Evolutionary conservation across 2,329 filamentous ascomycete genomes (phyloP), one percentile per base, ranked within the genome.

Genomic region (Drechslerella coelobrocha): DNA sequence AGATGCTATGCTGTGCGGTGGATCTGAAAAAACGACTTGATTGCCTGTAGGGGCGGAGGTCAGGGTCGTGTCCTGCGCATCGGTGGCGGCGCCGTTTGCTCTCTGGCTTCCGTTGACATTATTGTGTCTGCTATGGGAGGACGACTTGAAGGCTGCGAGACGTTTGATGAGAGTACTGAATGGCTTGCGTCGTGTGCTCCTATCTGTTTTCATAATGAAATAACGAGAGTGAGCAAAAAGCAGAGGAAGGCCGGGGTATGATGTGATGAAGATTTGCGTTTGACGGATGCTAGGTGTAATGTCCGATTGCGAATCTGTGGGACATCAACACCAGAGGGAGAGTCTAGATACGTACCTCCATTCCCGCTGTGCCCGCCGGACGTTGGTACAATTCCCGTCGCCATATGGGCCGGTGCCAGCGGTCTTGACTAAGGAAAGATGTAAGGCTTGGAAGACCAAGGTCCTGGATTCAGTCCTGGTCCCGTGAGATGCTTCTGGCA

Each of bases 91-190:
- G 57, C 47, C 63, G 50, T 37, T 57, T 48, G 61, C 26, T 43
- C 50, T 43, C 57, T 54, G 31, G 24, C 31, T 54, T 73, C 82
- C 81, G 77, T 81, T 82, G 52, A 75, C 77, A 68, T 74, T 77
- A 73, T 72, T 76, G 72, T 78, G 78, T 14, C 82, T 79, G 69
- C 86, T 83, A 73, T 84, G 86, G 29, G 88, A 89, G 2, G 87
- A 88, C 61, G 82, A 83, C 79, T 96, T 97, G 80, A 96, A 88
- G 78, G 89, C 93, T 72, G 92, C 88, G 63, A 97, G 85, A 77
- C 92, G 92, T 83, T 92, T 96, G 83, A 99, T 91, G 89, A 93
- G 95, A 75, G 88, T 90, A 50, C 92, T 86, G 78, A 97, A 97
- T 23, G 92, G 93, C 54, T 76, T 76, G 73, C 90, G 87, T 75